Conservation (phyloP, 345 rosid species). For the Salix exigua region DNA sequence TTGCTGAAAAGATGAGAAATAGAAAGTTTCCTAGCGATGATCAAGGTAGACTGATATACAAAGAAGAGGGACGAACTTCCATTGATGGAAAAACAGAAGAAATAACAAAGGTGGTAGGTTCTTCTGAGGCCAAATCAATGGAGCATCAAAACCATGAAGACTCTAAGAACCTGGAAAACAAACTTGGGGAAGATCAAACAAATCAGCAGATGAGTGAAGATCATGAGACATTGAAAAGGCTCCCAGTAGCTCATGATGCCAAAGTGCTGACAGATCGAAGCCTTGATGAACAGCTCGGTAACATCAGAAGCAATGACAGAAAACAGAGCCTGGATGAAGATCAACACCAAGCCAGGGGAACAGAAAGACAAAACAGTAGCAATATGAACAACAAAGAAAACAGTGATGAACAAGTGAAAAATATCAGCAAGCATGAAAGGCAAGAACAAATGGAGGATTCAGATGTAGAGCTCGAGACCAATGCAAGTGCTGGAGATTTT, state of each 20-base stretch:
- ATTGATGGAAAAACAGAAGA: neutral
- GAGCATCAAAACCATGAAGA: conserved; percentile 14
- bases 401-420: conserved; percentile 6
- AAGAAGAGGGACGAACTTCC: conserved; percentile 12
- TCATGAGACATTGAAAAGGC: neutral
- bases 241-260: neutral
- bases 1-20: neutral
- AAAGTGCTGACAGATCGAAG: conserved; percentile 2
- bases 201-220: conserved; percentile 6
- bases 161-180: neutral
- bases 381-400: conserved; percentile 1
- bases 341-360: conserved; percentile 15
- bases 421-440: neutral
- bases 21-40: conserved; percentile 6
- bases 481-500: conserved; percentile 9
- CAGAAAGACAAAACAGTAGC: conserved; percentile 1
- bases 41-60: neutral
- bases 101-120: neutral
- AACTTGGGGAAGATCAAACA: neutral
- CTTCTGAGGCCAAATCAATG: conserved; percentile 2
- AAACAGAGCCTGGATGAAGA: conserved; percentile 8
- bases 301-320: neutral
- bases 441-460: conserved; percentile 13
- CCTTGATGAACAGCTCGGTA: neutral
- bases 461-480: conserved; percentile 10